Evolutionary conservation across 768 basidiomycete genomes (phyloP).

Genomic region (Rhizopogon salebrosus): DNA sequence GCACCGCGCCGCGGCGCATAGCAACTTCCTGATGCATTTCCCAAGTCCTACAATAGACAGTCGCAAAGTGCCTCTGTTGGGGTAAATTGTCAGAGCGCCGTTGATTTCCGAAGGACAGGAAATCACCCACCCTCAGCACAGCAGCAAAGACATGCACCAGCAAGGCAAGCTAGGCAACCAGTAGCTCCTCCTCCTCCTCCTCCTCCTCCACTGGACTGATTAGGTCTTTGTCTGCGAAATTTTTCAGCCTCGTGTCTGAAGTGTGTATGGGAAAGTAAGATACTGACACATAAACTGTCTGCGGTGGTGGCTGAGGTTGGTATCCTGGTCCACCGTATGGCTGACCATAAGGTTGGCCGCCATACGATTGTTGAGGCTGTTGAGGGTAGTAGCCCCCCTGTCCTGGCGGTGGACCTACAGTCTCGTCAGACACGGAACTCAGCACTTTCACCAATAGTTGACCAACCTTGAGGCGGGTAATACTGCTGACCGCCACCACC

Average conservation of each 20-base stretch:
- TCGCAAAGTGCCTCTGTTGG: constrained; percentile 61
- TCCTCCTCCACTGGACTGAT: constrained; percentile 28
- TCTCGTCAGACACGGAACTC: background rate
- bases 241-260: background rate
- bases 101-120: background rate
- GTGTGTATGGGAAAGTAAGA: background rate
- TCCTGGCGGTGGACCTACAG: constrained; percentile 47
- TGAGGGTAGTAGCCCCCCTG: constrained; percentile 71
- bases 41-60: constrained; percentile 46
- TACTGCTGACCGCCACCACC: constrained; percentile 41
- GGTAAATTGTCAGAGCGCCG: background rate
- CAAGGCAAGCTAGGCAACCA: constrained; percentile 43
- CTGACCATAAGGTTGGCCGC: constrained; percentile 40
- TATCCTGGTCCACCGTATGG: constrained; percentile 33
- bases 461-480: constrained; percentile 48
- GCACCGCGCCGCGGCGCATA: constrained; percentile 13
- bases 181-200: constrained; percentile 29
- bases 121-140: constrained; percentile 42
- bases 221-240: constrained; percentile 34
- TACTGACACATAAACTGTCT: constrained; percentile 77
- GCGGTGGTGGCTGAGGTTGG: constrained; percentile 67
- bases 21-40: constrained; percentile 4
- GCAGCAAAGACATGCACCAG: constrained; percentile 43
- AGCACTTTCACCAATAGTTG: background rate
- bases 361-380: constrained; percentile 70